These are phyloP conservation scores for Colletotrichum gloeosporioides DNA, from an alignment of 2,329 filamentous ascomycete species.

Conservation along the genomic window DNA sequence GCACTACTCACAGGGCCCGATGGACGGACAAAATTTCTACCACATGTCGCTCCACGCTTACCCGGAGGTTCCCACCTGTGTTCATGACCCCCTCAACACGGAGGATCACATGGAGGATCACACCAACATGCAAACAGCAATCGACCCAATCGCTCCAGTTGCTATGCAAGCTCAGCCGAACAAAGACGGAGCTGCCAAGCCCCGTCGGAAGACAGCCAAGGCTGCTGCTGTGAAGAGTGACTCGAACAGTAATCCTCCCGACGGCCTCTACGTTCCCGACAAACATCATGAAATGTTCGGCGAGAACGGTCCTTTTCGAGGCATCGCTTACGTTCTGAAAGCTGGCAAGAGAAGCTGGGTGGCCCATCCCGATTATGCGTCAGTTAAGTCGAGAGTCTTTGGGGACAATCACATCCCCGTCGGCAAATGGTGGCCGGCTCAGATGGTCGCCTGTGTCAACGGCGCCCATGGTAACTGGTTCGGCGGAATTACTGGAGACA, in stretches of 20 bases:
- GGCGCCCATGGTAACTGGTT: not conserved
- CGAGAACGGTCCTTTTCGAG: fast-evolving
- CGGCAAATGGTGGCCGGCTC: not conserved
- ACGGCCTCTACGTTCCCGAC: not conserved
- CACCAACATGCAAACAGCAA: not conserved
- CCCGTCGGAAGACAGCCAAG: not conserved
- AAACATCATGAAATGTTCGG: not conserved
- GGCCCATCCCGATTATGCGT: not conserved
- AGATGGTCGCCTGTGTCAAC: not conserved
- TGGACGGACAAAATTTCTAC: not conserved
- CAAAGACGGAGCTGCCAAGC: not conserved
- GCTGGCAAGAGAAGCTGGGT: not conserved
- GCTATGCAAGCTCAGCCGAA: not conserved
- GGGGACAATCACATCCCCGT: not conserved
- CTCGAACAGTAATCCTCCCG: not conserved
- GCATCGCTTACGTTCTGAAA: not conserved
- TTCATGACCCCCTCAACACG: not conserved
- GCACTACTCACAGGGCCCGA: not conserved
- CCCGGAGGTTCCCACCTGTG: not conserved
- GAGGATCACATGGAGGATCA: not conserved
- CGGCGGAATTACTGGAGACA: fast-evolving
- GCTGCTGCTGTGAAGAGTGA: not conserved
- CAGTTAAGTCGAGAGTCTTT: not conserved
- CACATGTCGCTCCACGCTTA: not conserved
- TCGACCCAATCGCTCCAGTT: not conserved